Evolutionary conservation across 108 stramenopile species (phyloP).

Genomic region (Tribonema minus): DNA sequence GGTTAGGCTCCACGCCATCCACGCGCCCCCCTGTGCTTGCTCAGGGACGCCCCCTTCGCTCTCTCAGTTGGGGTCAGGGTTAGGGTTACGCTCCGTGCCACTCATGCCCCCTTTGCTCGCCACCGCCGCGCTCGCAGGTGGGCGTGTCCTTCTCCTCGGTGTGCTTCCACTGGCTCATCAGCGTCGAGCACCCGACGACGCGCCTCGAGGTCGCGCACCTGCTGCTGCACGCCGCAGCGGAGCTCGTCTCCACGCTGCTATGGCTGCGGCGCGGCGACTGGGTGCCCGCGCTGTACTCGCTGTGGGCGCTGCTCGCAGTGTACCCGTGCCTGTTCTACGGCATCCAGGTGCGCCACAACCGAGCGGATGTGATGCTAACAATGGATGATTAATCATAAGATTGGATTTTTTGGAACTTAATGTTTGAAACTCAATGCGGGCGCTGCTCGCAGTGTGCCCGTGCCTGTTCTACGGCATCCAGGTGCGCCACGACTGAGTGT

Average conservation of each 20-base stretch:
- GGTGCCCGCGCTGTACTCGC: constrained; percentile 12
- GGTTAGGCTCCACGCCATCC: too few relatives aligned
- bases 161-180: constrained; percentile 30
- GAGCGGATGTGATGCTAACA: too few relatives aligned
- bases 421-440: constrained; percentile 1
- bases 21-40: too few relatives aligned
- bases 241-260: constrained; percentile 9
- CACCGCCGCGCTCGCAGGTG: not conserved
- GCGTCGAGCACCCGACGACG: constrained; percentile 26
- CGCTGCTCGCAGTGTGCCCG: constrained; percentile 22
- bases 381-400: too few relatives aligned
- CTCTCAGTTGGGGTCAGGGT: too few relatives aligned
- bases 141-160: constrained; percentile 25
- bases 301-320: constrained; percentile 6
- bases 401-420: too few relatives aligned
- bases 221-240: constrained; percentile 20
- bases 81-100: too few relatives aligned
- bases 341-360: constrained; percentile 30
- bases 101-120: not conserved
- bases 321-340: constrained; percentile 38
- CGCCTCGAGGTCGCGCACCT: constrained; percentile 17
- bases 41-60: too few relatives aligned
- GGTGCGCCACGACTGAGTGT: constrained; percentile 10
- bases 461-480: constrained; percentile 40
- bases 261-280: constrained; percentile 26